A percentile compares a stretch with the other conserved stretches of the same genome.
These are phyloP conservation scores for Phytophthora ohioensis DNA, from an alignment of 352 stramenopile species.

Conservation along the genomic window DNA sequence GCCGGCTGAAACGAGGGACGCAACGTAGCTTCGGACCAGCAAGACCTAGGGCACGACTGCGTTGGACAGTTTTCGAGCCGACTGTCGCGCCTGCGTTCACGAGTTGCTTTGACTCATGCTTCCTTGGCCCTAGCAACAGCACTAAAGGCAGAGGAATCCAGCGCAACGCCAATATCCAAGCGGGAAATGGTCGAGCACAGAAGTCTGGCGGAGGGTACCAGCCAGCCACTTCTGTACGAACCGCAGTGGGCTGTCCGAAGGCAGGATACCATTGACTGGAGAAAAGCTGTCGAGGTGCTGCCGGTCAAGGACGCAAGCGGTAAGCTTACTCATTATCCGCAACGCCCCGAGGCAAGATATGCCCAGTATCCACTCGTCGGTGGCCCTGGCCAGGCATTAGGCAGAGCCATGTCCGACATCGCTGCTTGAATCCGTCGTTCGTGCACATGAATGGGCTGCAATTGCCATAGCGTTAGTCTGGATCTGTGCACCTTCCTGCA, in stretches of 20 bases:
- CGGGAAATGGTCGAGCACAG: background rate
- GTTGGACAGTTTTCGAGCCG: constrained; percentile 14
- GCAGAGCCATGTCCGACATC: too few species aligned
- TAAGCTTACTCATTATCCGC: too few species aligned
- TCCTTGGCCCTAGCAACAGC: background rate
- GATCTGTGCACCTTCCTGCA: too few species aligned
- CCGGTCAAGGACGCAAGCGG: too few species aligned
- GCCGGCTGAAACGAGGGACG: constrained; percentile 14
- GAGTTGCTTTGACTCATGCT: constrained; percentile 4
- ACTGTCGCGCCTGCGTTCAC: background rate
- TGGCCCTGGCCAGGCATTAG: too few species aligned
- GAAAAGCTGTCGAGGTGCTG: background rate
- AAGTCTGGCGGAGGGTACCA: background rate
- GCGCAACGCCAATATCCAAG: background rate
- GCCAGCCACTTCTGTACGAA: background rate
- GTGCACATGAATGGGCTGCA: too few species aligned
- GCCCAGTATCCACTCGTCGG: constrained; percentile 3
- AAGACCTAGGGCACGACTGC: constrained; percentile 10
- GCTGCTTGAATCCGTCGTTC: too few species aligned
- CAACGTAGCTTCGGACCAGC: constrained; percentile 22
- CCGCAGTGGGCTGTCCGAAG: too few species aligned
- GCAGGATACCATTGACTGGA: background rate
- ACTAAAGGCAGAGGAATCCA: constrained; percentile 11
- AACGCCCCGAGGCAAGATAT: background rate
- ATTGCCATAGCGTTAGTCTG: too few species aligned